Evolutionary conservation across 2,329 filamentous ascomycete genomes (phyloP).

Genomic region (Ophiostoma sp.): DNA sequence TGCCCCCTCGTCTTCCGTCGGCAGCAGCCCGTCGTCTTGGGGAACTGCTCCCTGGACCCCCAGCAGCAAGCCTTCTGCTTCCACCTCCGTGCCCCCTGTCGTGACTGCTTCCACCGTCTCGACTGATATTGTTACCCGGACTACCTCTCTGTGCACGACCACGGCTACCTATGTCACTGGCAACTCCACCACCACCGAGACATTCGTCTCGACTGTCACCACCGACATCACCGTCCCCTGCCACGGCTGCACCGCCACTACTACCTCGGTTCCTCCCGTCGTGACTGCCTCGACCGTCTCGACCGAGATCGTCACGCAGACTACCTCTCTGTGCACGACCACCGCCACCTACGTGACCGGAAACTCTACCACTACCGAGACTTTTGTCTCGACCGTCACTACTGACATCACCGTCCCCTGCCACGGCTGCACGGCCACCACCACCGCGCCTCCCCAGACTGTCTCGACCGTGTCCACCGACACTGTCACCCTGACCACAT

Average conservation of each 20-base stretch:
- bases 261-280: conserved; percentile 1
- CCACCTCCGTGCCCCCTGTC: neutral
- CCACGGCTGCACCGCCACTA: conserved; percentile 19
- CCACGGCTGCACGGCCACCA: conserved; percentile 5
- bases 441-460: neutral
- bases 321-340: neutral
- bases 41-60: conserved; percentile 10
- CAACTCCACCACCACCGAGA: neutral
- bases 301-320: conserved; percentile 12
- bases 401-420: conserved; percentile 13
- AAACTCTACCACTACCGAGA: conserved; percentile 1
- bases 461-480: neutral
- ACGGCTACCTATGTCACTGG: conserved; percentile 15
- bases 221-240: conserved; percentile 15
- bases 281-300: conserved; percentile 2
- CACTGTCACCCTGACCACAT: neutral
- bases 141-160: neutral
- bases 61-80: neutral
- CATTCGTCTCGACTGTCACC: conserved; percentile 12
- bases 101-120: conserved; percentile 9
- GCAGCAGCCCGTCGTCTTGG: conserved; percentile 5
- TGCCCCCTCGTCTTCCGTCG: neutral
- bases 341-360: conserved; percentile 11
- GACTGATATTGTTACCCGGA: conserved; percentile 1
- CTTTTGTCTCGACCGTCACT: conserved; percentile 12